Evolutionary conservation across 495 filamentous ascomycete species (phyloP), one percentile per base, ranked within the genome.

Genomic region (Xylaria longipes): DNA sequence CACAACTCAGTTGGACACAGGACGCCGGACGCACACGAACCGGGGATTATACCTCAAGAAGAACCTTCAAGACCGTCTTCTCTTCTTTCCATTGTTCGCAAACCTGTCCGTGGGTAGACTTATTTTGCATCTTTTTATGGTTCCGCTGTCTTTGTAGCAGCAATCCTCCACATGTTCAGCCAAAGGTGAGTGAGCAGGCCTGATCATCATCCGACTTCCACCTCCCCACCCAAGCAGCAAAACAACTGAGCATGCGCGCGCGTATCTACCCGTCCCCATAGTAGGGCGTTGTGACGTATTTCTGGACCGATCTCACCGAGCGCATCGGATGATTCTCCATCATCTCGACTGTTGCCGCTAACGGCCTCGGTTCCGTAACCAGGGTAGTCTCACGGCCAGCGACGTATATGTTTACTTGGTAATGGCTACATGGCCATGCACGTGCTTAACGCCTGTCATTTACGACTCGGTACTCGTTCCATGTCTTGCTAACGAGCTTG

Each of bases 401-500:
- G n/a, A 43, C 22, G 31, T 14, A 17, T 20, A 27, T 35, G 31
- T 56, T 29, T 54, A 25, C 64, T 39, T 67, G 0, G 20, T 29
- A n/a, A 43, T 8, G 31, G 48, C 57, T 35, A 9, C 45, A 58
- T 25, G 27, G 37, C 17, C 50, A 35, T 41, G 65, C 61, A 70
- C 17, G 62, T 45, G 65, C 54, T 67, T 20, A 33, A 20, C 27
- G 31, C 39, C 20, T 60, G 5, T 35, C 20, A 65, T 70, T 72
- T 52, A 65, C 35, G 31, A 37, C 57, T 41, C 52, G 60, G 48
- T 46, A 45, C 27, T 57, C 65, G 25, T 35, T 52, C 57, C 52
- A 29, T n/a, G 58, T 48, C 50, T 58, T 74, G 69, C 79, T 83
- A 57, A 83, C 79, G 22, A 22, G 50, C 43, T 35, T 65, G 50